These are phyloP conservation scores for Symbiodinium natans DNA, from an alignment of 73 alveolate genomes.

Conservation along the genomic window DNA sequence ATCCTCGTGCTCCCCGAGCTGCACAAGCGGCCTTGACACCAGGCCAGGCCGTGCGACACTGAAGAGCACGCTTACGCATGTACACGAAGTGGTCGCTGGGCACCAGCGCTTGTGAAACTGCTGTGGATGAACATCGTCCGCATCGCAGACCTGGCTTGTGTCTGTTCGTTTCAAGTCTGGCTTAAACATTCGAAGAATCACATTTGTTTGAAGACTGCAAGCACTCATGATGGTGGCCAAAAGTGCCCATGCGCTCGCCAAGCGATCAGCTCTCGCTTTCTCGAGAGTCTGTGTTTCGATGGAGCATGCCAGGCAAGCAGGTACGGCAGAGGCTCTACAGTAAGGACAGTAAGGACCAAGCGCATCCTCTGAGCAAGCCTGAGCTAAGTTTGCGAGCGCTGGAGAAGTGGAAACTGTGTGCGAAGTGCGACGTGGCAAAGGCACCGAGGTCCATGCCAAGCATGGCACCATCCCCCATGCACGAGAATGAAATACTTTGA, in stretches of 20 bases:
- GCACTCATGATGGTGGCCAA: neutral
- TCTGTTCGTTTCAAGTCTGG: too few relatives aligned
- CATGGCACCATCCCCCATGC: conserved; percentile 20
- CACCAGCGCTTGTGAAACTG: neutral
- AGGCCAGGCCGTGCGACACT: too few relatives aligned
- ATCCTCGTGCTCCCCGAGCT: neutral
- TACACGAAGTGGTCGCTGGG: too few relatives aligned
- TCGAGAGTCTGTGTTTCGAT: neutral
- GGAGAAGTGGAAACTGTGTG: neutral
- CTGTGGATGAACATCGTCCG: neutral
- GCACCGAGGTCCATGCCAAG: neutral
- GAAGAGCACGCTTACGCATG: too few relatives aligned
- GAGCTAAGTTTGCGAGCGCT: neutral
- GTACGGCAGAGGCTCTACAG: neutral
- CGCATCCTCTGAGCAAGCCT: conserved; percentile 15
- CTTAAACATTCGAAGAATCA: too few relatives aligned
- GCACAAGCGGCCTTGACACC: neutral
- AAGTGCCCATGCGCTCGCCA: neutral
- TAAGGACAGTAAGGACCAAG: neutral
- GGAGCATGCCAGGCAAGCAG: too few relatives aligned
- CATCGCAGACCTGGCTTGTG: neutral
- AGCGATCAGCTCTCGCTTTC: too few relatives aligned
- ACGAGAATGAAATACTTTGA: neutral
- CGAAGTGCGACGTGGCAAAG: neutral
- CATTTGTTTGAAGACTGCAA: too few relatives aligned